Conservation (phyloP, 129 eudicot species). For the Lonicera japonica region DNA sequence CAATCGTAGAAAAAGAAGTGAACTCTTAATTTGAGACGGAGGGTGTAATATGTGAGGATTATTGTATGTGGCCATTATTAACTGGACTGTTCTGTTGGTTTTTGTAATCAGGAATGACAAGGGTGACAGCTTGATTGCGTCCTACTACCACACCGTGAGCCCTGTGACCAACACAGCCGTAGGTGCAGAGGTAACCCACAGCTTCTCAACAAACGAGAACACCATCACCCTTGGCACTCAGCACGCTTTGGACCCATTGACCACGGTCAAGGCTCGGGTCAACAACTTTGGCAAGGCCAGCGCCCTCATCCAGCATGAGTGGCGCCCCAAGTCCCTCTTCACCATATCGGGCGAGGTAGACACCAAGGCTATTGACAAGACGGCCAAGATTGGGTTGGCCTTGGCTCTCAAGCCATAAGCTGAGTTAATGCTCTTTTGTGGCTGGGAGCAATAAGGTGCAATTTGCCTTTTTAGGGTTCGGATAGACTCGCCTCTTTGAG, state of each 20-base stretch:
- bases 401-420: constrained; percentile 79
- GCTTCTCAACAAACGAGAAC: constrained; percentile 79
- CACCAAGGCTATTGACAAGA: constrained; percentile 71
- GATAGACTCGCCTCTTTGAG: constrained; percentile 8
- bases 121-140: constrained; percentile 68
- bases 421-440: background rate
- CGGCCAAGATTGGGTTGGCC: constrained; percentile 85
- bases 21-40: background rate
- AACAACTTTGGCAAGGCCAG: constrained; percentile 75
- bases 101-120: constrained; percentile 62
- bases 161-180: constrained; percentile 75
- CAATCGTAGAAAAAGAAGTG: too few species aligned
- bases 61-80: too few species aligned
- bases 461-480: constrained; percentile 19
- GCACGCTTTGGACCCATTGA: constrained; percentile 67
- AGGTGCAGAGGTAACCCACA: constrained; percentile 83
- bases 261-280: constrained; percentile 62
- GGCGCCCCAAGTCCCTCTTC: constrained; percentile 83
- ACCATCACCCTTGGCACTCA: constrained; percentile 73
- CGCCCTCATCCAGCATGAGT: constrained; percentile 81
- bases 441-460: background rate
- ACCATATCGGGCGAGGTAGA: constrained; percentile 79
- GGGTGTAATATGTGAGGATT: background rate
- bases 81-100: background rate
- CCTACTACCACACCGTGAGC: constrained; percentile 72